phyloP scores from a whole-genome alignment of 495 filamentous ascomycete species.

The Aspergillus carlsbadensis region DNA sequence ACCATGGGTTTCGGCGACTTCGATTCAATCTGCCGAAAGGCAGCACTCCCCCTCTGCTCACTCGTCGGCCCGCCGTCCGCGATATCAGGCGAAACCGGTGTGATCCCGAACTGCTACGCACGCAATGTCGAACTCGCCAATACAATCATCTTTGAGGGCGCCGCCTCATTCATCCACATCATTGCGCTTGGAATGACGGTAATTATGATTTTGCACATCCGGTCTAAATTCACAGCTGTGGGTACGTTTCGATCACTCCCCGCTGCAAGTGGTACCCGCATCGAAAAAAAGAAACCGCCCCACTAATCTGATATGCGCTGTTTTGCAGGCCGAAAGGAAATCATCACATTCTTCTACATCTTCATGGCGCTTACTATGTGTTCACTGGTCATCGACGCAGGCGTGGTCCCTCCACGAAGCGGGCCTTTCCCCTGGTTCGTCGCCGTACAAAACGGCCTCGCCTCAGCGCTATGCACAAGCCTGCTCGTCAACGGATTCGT shows the following conservation, averaged over 20 bases:
- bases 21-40: constrained; percentile 78
- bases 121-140: constrained; percentile 95
- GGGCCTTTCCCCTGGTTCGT: constrained; percentile 86
- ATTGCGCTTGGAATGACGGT: constrained; percentile 87
- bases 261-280: background rate
- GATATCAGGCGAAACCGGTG: constrained; percentile 69
- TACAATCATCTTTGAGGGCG: constrained; percentile 96
- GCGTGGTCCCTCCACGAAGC: constrained; percentile 82
- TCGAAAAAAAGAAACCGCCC: background rate
- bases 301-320: background rate
- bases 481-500: constrained; percentile 97
- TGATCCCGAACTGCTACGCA: constrained; percentile 89
- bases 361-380: constrained; percentile 86
- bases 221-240: constrained; percentile 97
- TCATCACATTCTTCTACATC: constrained; percentile 95
- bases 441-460: constrained; percentile 83
- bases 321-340: constrained; percentile 86
- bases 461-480: constrained; percentile 85
- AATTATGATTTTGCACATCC: constrained; percentile 94
- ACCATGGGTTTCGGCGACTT: constrained; percentile 91
- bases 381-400: constrained; percentile 89
- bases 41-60: constrained; percentile 82
- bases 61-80: constrained; percentile 68
- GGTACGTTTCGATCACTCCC: constrained; percentile 58
- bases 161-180: constrained; percentile 89